Evolutionary conservation across 257 asterid species (phyloP), one percentile per base, ranked within the genome.

Genomic region (Schizonepeta tenuifolia): DNA sequence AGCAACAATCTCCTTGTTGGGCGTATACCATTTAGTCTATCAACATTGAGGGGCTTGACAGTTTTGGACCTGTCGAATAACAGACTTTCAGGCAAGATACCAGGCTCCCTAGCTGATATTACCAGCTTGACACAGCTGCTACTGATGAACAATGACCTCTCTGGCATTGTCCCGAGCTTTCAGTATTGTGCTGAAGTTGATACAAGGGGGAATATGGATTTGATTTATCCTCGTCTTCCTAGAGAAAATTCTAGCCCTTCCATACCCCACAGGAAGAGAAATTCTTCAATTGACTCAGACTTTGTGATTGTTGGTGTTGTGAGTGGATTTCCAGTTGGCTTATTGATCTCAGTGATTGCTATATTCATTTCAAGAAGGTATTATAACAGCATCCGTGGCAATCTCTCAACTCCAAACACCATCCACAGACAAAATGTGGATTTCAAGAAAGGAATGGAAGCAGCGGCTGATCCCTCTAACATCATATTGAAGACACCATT

Each of bases 61-160:
- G 88, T 86, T 72, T 78, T 92, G 86, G 98, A 92, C 77, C 93
- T 89, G 28, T 89, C 96, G 1, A 61, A 84, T 77, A 92, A 92
- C 72, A 77, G 78, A 55, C 82, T 92, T 56, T 77, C 82, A 4
- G 97, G 97, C 10, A 41, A 21, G 12, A 80, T 92, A 71, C 98
- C 98, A 15, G 35, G 36, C 1, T 83, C 17, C 62, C 70, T 92
- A 21, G n/a, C n/a, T 24, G 77, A 4, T 0, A 0, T 7, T 60
- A 0, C n/a, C 51, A 78, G 83, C 83, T 76, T 92, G 79, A 82
- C 86, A 50, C 83, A 58, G 15, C 65, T 89, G 76, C 60, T 81
- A 15, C 89, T 92, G n/a, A 65, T 90, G 11, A 82, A 85, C 85
- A 89, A 92, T 62, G 73, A 81, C 31, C 87, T 89, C 59, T 79